A percentile compares a stretch with the other conserved stretches of the same genome.
Conservation (phyloP, 2,329 filamentous ascomycete species). For the Hirsutella rhossiliensis region DNA sequence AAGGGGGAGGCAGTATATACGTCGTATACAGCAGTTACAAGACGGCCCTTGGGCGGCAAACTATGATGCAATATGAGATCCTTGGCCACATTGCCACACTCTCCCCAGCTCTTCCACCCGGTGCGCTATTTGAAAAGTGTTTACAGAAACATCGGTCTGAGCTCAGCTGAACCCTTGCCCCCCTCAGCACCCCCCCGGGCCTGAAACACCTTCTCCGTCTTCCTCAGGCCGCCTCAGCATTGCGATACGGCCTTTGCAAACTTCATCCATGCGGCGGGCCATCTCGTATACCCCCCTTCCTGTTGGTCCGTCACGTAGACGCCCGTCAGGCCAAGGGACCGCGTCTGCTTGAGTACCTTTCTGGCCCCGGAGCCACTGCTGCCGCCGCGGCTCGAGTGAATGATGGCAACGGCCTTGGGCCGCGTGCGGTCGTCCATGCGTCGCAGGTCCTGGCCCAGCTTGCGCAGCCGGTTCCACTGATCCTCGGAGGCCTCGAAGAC, state of each 20-base stretch:
- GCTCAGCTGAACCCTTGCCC: not conserved
- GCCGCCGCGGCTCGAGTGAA: constrained; percentile 3
- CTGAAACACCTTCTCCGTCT: not conserved
- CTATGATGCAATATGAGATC: too few species aligned
- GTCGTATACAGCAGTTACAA: too few species aligned
- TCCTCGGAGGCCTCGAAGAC: constrained; percentile 25
- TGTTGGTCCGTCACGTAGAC: constrained; percentile 9
- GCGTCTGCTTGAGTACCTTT: not conserved
- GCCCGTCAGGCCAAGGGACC: constrained; percentile 5
- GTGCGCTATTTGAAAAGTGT: too few species aligned
- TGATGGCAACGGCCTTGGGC: constrained; percentile 7
- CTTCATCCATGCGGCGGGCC: constrained; percentile 7
- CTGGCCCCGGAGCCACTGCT: not conserved
- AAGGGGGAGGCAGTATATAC: too few species aligned
- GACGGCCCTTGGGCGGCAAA: too few species aligned
- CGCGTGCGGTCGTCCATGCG: not conserved
- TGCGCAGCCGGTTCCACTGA: constrained; percentile 5
- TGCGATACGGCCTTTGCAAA: constrained; percentile 3
- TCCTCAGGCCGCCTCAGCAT: not conserved
- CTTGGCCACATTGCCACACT: too few species aligned
- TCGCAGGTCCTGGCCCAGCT: not conserved
- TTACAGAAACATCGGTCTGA: too few species aligned
- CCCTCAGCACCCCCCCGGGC: too few species aligned
- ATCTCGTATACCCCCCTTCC: constrained; percentile 9
- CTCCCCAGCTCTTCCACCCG: too few species aligned